These are phyloP conservation scores for Calonectria hongkongensis DNA, from an alignment of 2,329 filamentous ascomycete species.

Conservation along the genomic window DNA sequence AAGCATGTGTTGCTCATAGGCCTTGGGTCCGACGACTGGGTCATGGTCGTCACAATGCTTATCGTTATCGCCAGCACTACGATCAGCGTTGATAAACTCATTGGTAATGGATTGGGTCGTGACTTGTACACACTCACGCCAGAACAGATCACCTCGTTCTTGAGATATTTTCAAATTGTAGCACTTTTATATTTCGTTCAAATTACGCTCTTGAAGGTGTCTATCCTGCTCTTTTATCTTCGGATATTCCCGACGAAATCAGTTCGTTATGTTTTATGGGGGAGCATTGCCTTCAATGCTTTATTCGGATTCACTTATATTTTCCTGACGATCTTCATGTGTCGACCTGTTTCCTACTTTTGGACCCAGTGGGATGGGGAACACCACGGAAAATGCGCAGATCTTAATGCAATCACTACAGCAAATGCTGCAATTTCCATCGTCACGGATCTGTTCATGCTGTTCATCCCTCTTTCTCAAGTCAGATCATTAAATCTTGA, in stretches of 20 bases:
- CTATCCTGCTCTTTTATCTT: constrained; percentile 11
- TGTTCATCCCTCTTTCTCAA: constrained; percentile 70
- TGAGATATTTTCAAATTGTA: constrained; percentile 7
- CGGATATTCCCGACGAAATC: constrained; percentile 14
- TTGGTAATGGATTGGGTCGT: not conserved
- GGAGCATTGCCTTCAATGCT: constrained; percentile 2
- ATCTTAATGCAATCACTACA: constrained; percentile 70
- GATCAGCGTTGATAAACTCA: not conserved
- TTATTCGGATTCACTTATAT: constrained; percentile 65
- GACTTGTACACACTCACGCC: not conserved
- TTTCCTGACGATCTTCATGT: constrained; percentile 69
- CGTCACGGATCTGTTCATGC: constrained; percentile 70
- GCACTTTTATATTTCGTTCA: constrained; percentile 53
- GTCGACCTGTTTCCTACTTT: constrained; percentile 69
- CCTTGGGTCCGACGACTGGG: constrained; percentile 12
- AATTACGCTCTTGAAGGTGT: constrained; percentile 50
- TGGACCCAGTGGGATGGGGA: constrained; percentile 73
- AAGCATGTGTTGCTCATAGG: constrained; percentile 65
- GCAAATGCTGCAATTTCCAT: constrained; percentile 72
- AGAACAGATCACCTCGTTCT: constrained; percentile 4
- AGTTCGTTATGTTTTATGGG: constrained; percentile 3
- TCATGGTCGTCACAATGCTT: not conserved
- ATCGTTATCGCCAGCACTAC: constrained; percentile 8
- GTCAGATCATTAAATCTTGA: constrained; percentile 65
- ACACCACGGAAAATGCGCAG: constrained; percentile 67